Conservation (phyloP, 2,329 filamentous ascomycete species). For the Aspergillus brunneoviolaceus region DNA sequence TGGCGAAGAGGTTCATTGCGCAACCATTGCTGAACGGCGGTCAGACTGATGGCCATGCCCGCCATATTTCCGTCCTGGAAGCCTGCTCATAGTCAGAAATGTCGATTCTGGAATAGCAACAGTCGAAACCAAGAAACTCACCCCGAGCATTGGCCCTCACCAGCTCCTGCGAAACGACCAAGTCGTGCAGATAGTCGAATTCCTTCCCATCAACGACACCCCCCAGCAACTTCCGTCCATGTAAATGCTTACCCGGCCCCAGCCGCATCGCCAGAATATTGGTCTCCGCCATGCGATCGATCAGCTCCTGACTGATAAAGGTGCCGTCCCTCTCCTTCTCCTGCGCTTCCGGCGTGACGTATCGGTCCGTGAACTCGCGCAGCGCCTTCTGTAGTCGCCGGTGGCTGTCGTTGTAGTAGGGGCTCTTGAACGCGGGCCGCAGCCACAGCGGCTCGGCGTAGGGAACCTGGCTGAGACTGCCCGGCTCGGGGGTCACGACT, state of each 20-base stretch:
- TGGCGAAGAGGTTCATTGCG: constrained; percentile 65
- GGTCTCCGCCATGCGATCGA: constrained; percentile 73
- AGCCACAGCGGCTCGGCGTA: constrained; percentile 87
- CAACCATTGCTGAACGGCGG: constrained; percentile 77
- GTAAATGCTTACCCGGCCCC: constrained; percentile 77
- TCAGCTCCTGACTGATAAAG: constrained; percentile 67
- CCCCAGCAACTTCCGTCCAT: constrained; percentile 66
- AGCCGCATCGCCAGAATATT: constrained; percentile 79
- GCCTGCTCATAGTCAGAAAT: constrained; percentile 34
- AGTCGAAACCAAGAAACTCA: constrained; percentile 8
- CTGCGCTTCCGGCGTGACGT: constrained; percentile 72
- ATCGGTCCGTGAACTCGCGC: constrained; percentile 68
- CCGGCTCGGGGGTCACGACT: constrained; percentile 66
- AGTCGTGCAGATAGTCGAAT: constrained; percentile 84
- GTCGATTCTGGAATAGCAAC: neutral
- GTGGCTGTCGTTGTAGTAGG: constrained; percentile 79
- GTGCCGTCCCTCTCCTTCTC: constrained; percentile 73
- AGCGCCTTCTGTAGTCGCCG: constrained; percentile 66
- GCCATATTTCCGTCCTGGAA: constrained; percentile 88
- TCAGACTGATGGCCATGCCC: constrained; percentile 79
- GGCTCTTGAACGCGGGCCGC: constrained; percentile 70
- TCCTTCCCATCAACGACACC: constrained; percentile 73
- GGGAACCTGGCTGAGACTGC: constrained; percentile 73
- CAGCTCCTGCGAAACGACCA: constrained; percentile 73
- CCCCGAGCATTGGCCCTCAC: constrained; percentile 67